These are phyloP conservation scores for Hippophae tibetana DNA, from an alignment of 306 rosid genomes.

Conservation along the genomic window DNA sequence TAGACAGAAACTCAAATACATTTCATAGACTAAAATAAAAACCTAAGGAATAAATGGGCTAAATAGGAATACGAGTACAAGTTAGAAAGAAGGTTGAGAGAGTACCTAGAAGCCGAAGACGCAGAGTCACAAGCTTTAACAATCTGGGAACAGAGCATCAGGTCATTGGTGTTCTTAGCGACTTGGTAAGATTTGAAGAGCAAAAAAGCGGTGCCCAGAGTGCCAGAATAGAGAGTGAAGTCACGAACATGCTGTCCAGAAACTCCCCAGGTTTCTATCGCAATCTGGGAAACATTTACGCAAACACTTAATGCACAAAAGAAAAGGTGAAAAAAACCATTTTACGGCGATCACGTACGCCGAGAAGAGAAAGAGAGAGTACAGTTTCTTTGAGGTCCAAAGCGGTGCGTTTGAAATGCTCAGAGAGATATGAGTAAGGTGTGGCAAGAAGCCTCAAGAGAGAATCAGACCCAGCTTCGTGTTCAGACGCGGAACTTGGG, in stretches of 20 bases:
- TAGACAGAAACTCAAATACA: no score
- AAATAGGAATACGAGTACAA: neutral
- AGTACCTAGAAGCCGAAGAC: constrained; percentile 42
- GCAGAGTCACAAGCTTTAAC: constrained; percentile 61
- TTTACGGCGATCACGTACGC: neutral
- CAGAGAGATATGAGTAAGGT: constrained; percentile 45
- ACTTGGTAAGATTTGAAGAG: constrained; percentile 48
- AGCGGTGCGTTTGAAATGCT: constrained; percentile 65
- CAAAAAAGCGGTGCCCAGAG: constrained; percentile 64
- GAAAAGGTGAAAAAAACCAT: neutral
- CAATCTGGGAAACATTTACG: constrained; percentile 42
- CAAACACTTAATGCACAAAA: constrained; percentile 22
- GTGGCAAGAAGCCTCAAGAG: constrained; percentile 45
- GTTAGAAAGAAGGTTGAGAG: constrained; percentile 2
- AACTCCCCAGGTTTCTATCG: constrained; percentile 45
- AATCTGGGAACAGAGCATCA: constrained; percentile 48
- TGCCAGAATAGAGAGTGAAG: constrained; percentile 55
- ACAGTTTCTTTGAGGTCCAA: constrained; percentile 72
- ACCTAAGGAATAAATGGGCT: neutral
- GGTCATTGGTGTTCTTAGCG: constrained; percentile 37
- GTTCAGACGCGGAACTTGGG: constrained; percentile 19
- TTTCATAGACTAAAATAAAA: neutral
- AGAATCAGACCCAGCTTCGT: constrained; percentile 29
- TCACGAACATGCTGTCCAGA: constrained; percentile 36
- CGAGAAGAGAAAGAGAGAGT: constrained; percentile 7